phyloP scores from a whole-genome alignment of 148 eudicot species.

The Spergularia marina region DNA sequence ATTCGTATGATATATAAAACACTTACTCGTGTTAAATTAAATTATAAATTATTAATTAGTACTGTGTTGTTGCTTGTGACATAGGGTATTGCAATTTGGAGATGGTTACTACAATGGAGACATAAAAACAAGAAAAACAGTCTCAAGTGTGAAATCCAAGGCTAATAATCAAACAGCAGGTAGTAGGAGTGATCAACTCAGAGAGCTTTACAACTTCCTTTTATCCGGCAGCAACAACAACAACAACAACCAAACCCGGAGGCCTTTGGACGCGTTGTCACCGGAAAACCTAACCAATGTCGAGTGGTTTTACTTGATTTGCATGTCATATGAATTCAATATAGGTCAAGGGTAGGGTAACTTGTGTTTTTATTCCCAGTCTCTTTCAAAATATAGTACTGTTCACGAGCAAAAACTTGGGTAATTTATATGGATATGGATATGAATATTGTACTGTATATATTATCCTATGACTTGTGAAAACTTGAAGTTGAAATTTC shows the following conservation, averaged over 20 bases:
- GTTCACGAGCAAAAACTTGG: not conserved
- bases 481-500: too few species aligned
- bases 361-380: too few species aligned
- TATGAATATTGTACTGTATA: too few species aligned
- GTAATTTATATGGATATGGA: too few species aligned
- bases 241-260: conserved; percentile 28
- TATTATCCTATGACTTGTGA: too few species aligned
- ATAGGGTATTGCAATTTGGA: conserved; percentile 49
- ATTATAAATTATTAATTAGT: not conserved
- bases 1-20: too few species aligned
- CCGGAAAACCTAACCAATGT: conserved; percentile 52
- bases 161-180: conserved; percentile 42
- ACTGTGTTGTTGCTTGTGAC: not conserved
- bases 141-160: conserved; percentile 27
- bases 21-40: too few species aligned
- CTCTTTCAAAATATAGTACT: too few species aligned
- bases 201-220: conserved; percentile 55
- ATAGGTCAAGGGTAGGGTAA: conserved; percentile 44
- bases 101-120: conserved; percentile 70
- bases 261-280: conserved; percentile 34
- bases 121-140: conserved; percentile 43
- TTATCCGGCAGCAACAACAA: conserved; percentile 36
- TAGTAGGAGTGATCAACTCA: conserved; percentile 51
- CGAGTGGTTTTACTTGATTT: conserved; percentile 72
- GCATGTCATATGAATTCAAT: conserved; percentile 56